phyloP scores from a whole-genome alignment of 352 stramenopile species.

The Pythium apleroticum region DNA sequence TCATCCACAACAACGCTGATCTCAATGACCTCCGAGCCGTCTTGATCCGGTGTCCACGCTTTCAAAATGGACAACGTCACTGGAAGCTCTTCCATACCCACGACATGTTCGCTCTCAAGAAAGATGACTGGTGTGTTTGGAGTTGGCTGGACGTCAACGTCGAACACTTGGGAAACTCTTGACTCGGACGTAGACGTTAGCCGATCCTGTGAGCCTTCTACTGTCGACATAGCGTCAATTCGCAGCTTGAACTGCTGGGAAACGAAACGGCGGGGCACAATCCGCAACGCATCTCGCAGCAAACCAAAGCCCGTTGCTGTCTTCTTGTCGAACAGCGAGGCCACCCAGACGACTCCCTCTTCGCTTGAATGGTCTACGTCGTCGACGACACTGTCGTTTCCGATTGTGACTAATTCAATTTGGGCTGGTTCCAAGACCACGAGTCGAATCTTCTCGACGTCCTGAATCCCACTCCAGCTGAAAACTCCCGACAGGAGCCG shows the following conservation, averaged over 20 bases:
- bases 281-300: not conserved
- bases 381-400: not conserved
- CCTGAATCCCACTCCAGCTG: constrained; percentile 3
- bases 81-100: constrained; percentile 32
- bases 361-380: not conserved
- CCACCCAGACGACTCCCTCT: not conserved
- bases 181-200: not conserved
- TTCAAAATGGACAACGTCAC: constrained; percentile 33
- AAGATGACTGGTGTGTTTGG: constrained; percentile 36
- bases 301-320: not conserved
- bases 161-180: not conserved
- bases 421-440: not conserved
- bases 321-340: not conserved
- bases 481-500: constrained; percentile 6
- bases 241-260: constrained; percentile 9
- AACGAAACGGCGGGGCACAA: constrained; percentile 6
- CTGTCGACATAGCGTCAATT: not conserved
- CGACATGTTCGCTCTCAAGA: constrained; percentile 31
- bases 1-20: constrained; percentile 18
- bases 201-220: not conserved
- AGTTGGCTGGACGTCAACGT: not conserved
- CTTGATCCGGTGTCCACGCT: constrained; percentile 40
- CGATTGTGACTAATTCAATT: not conserved
- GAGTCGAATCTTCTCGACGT: constrained; percentile 9
- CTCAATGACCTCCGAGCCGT: constrained; percentile 54